phyloP scores from a whole-genome alignment of 305 asterid species.

The Euphrasia arctica region DNA sequence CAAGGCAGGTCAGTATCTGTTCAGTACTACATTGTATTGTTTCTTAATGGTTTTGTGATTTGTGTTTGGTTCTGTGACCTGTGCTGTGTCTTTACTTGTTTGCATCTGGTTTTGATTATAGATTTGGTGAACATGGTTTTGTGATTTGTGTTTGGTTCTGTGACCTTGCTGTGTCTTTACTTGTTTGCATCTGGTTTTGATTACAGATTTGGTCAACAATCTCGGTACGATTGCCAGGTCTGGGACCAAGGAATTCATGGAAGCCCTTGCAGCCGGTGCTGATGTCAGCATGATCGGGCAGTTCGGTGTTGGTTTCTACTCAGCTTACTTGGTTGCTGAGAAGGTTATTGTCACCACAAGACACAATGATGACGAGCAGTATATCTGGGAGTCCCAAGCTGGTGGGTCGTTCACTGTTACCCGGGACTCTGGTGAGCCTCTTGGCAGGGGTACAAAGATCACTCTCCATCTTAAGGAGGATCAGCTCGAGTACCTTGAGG shows the following conservation, averaged over 20 bases:
- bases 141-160: background rate
- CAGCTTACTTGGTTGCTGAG: constrained; percentile 86
- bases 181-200: background rate
- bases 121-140: constrained; percentile 63
- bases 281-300: constrained; percentile 98
- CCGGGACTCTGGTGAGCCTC: constrained; percentile 34
- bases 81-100: background rate
- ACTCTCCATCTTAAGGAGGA: constrained; percentile 38
- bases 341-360: constrained; percentile 76
- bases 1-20: constrained; percentile 33
- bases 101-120: constrained; percentile 23
- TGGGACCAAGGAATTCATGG: constrained; percentile 95
- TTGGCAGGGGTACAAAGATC: constrained; percentile 38
- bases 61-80: background rate
- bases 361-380: constrained; percentile 87
- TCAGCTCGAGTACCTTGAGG: constrained; percentile 43
- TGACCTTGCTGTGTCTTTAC: background rate
- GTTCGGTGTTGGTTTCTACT: constrained; percentile 90
- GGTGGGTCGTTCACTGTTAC: constrained; percentile 39
- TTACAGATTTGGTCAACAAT: constrained; percentile 83
- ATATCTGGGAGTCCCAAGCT: constrained; percentile 81
- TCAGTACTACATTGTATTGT: background rate
- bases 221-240: constrained; percentile 94
- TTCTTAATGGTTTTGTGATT: background rate
- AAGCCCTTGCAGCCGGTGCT: constrained; percentile 87